Conservation (phyloP, 192 early-diverging fungal genomes). For the Chytriomyces sp. region DNA sequence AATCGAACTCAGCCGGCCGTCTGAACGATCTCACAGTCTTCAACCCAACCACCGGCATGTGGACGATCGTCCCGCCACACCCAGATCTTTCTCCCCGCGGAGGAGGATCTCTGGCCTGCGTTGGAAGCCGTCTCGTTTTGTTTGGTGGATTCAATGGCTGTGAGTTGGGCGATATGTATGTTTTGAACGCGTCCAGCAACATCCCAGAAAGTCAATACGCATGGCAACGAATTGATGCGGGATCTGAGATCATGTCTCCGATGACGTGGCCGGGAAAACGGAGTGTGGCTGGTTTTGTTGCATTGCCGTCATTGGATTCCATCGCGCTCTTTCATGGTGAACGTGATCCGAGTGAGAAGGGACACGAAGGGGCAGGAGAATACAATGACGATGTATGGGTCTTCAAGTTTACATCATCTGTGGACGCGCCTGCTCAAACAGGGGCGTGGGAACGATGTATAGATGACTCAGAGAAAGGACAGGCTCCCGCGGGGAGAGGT, state of each 20-base stretch:
- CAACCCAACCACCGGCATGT: neutral
- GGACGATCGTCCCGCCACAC: neutral
- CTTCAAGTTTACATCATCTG: neutral
- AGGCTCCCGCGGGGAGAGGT: neutral
- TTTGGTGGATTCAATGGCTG: slow-evolving; percentile 15
- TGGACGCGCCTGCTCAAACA: neutral
- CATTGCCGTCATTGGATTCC: neutral
- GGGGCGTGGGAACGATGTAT: neutral
- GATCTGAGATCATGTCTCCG: neutral
- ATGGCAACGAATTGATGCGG: neutral
- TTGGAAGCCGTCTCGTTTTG: neutral
- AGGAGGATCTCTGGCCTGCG: neutral
- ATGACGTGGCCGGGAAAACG: neutral
- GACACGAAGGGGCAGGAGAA: neutral
- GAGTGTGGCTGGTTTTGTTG: slow-evolving; percentile 11
- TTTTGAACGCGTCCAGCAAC: neutral
- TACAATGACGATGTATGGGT: slow-evolving; percentile 5
- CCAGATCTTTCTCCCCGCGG: neutral
- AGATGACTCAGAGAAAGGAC: neutral
- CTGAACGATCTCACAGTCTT: neutral
- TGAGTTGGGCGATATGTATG: slow-evolving; percentile 3
- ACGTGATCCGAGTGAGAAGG: slow-evolving; percentile 3
- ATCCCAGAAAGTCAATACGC: neutral
- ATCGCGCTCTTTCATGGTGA: neutral
- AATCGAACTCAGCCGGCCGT: no score